A percentile compares a stretch with the other conserved stretches of the same genome.
phyloP scores from a whole-genome alignment of 768 basidiomycete genomes.

The Tricholoma terreum region DNA sequence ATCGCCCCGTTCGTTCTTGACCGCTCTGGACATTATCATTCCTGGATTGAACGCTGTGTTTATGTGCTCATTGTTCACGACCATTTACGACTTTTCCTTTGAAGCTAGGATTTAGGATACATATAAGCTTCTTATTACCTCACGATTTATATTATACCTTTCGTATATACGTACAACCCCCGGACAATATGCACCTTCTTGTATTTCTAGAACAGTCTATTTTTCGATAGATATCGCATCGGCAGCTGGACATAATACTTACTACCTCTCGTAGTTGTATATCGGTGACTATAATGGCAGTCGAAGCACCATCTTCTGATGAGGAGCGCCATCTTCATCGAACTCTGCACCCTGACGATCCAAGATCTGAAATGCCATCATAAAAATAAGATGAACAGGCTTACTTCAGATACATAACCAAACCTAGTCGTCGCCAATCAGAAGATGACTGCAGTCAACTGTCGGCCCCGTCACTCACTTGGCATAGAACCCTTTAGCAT shows the following conservation, averaged over 20 bases:
- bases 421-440: slow-evolving; percentile 43
- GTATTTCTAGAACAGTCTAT: slow-evolving; percentile 32
- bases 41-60: slow-evolving; percentile 11
- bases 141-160: slow-evolving; percentile 28
- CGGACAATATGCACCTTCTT: slow-evolving; percentile 26
- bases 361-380: slow-evolving; percentile 22
- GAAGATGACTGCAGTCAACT: slow-evolving; percentile 8
- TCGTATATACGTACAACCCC: slow-evolving; percentile 17
- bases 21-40: slow-evolving; percentile 14
- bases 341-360: slow-evolving; percentile 61
- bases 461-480: slow-evolving; percentile 47
- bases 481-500: slow-evolving; percentile 69
- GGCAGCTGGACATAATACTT: slow-evolving; percentile 2
- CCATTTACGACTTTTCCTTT: slow-evolving; percentile 31
- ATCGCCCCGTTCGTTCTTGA: slow-evolving; percentile 35
- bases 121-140: slow-evolving; percentile 5
- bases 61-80: slow-evolving; percentile 21
- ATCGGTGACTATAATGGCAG: slow-evolving; percentile 35
- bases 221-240: slow-evolving; percentile 3
- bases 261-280: background rate
- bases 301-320: slow-evolving; percentile 75
- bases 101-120: slow-evolving; percentile 15
- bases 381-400: slow-evolving; percentile 20
- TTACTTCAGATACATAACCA: slow-evolving; percentile 66
- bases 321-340: slow-evolving; percentile 81